Evolutionary conservation across 768 basidiomycete genomes (phyloP), one percentile per base, ranked within the genome.

Genomic region (Kwoniella bestiolae): DNA sequence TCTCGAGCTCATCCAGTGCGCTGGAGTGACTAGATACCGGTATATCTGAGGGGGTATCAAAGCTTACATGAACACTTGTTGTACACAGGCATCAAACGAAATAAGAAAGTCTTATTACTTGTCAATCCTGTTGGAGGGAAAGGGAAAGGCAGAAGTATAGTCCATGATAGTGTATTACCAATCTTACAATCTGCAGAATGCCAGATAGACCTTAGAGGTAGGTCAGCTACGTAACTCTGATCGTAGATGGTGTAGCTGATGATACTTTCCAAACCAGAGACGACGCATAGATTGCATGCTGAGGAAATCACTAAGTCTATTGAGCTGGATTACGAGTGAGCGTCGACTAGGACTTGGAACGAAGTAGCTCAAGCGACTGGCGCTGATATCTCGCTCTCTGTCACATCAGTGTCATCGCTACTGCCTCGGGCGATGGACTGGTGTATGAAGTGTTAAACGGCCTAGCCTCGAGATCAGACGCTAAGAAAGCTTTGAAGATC

Each of bases 101-200:
- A 56, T 25, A 60, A 77, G 44, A 57, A 66, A 55, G 67, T 80
- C 3, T 55, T 79, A 26, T 41, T 82, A 0, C 56, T 82, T 2
- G 74, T 80, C 60, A 82, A 82, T 59, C 81, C 81, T 25, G 69
- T 81, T 5, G 80, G 81, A 52, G 81, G 81, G 0, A 82, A 80
- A 49, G 80, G 80, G 2, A 80, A 80, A 53, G 73, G 75, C 3
- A 70, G 61, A 41, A 61, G 55, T 6, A 68, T 77, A 1, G 74
- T 78, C 18, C 71, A 73, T 26, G 63, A 73, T n/a, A 64, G 66
- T 0, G 78, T 79, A 5, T 28, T 79, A 47, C 81, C 81, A 9
- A 72, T 82, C 11, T 52, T 81, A 4, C 67, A 80, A 55, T 76
- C 80, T 1, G 79, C 79, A 6, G 80, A 79, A 25, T 76, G 75